Evolutionary conservation across 192 early-diverging fungal species (phyloP).

Genomic region (Rhizophagus sp.): DNA sequence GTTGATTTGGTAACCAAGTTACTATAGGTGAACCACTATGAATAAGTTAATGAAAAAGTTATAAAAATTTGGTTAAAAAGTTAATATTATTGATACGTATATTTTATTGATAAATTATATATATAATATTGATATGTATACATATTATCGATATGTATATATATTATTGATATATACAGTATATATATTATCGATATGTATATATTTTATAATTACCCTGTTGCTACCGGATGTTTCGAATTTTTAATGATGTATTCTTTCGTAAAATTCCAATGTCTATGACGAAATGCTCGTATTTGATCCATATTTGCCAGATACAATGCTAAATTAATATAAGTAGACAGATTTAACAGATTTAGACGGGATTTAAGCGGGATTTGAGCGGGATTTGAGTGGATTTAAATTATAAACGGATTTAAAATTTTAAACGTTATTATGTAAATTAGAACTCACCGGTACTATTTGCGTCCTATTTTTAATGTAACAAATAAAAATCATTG

Average conservation of each 20-base stretch:
- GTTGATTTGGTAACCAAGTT: slow-evolving; percentile 74
- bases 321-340: slow-evolving; percentile 36
- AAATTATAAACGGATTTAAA: no score
- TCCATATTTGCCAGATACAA: slow-evolving; percentile 80
- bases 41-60: no score
- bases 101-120: no score
- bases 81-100: no score
- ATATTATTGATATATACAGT: no score
- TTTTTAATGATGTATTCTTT: slow-evolving; percentile 85
- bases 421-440: no score
- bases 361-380: background rate
- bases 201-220: slow-evolving; percentile 48
- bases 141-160: no score
- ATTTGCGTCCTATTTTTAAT: slow-evolving; percentile 42
- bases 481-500: background rate
- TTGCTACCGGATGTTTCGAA: slow-evolving; percentile 71
- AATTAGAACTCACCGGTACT: slow-evolving; percentile 45
- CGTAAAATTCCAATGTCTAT: slow-evolving; percentile 87
- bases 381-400: no score
- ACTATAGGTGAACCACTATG: slow-evolving; percentile 64
- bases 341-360: background rate
- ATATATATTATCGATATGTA: no score
- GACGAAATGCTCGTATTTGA: slow-evolving; percentile 81
- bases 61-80: no score
- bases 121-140: no score